Percentiles rank a stretch among this genome's conserved stretches.
Conservation (phyloP, 148 eudicot genomes). For the Camellia japonica region DNA sequence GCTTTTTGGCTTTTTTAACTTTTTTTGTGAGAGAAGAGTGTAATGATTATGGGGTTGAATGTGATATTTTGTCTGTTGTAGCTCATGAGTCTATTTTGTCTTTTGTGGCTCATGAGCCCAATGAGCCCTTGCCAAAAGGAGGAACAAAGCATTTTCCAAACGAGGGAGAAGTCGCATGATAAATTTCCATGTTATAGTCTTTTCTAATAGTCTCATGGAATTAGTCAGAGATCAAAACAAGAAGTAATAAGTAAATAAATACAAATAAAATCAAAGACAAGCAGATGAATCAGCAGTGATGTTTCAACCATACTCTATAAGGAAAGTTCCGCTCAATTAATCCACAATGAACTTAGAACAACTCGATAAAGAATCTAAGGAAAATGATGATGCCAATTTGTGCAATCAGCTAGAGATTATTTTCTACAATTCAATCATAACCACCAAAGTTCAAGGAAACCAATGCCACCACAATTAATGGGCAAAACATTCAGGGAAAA, state of each 20-base stretch:
- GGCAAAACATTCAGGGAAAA: not conserved
- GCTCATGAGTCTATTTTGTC: too few species aligned
- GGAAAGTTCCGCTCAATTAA: not conserved
- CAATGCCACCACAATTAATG: not conserved
- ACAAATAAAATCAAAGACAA: not conserved
- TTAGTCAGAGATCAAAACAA: not conserved
- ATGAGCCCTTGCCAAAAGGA: too few species aligned
- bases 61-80: too few species aligned
- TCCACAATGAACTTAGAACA: not conserved
- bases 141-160: too few species aligned
- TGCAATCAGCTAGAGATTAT: slow-evolving; percentile 12
- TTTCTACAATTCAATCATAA: slow-evolving; percentile 27
- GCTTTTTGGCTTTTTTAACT: too few species aligned
- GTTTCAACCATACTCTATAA: not conserved
- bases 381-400: not conserved
- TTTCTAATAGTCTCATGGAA: not conserved
- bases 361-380: not conserved
- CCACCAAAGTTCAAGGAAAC: slow-evolving; percentile 23
- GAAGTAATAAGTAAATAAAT: not conserved
- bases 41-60: too few species aligned
- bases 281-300: not conserved
- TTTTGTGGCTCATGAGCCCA: too few species aligned
- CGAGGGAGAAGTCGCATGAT: too few species aligned
- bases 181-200: too few species aligned
- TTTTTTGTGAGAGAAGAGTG: too few species aligned